Conservation (phyloP, 163 green algal genomes). For the Coccomyxa subellipsoidea region DNA sequence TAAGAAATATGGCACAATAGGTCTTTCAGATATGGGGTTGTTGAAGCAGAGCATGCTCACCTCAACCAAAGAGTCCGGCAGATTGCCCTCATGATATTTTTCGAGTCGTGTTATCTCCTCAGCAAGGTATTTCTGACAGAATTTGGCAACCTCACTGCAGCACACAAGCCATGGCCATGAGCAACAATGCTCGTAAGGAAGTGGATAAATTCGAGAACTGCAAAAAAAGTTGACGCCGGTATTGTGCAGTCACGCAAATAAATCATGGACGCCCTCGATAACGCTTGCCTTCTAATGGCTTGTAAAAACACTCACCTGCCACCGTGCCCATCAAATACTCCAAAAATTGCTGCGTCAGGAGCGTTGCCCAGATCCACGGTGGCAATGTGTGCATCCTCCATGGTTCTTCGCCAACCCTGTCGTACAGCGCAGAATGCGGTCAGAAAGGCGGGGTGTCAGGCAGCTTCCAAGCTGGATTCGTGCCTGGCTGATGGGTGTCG, state of each 20-base stretch:
- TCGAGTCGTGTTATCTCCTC: constrained; percentile 62
- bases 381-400: constrained; percentile 88
- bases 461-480: background rate
- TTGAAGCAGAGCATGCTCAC: constrained; percentile 4
- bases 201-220: too few relatives aligned
- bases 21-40: background rate
- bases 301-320: constrained; percentile 25
- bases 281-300: background rate
- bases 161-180: background rate
- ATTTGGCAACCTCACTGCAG: constrained; percentile 81
- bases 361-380: constrained; percentile 41
- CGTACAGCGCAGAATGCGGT: constrained; percentile 21
- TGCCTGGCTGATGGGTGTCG: constrained; percentile 4
- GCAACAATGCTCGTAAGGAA: too few relatives aligned
- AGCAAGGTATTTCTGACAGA: constrained; percentile 79
- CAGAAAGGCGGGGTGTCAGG: background rate
- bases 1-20: background rate
- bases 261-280: too few relatives aligned
- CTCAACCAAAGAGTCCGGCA: constrained; percentile 63
- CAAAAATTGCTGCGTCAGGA: constrained; percentile 71
- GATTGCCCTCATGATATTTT: constrained; percentile 52
- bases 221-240: too few relatives aligned
- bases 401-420: constrained; percentile 83
- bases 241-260: background rate
- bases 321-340: constrained; percentile 91